Evolutionary conservation across 129 eudicot genomes (phyloP), one percentile per base, ranked within the genome.

Genomic region (Rutidosis leptorrhynchoides): DNA sequence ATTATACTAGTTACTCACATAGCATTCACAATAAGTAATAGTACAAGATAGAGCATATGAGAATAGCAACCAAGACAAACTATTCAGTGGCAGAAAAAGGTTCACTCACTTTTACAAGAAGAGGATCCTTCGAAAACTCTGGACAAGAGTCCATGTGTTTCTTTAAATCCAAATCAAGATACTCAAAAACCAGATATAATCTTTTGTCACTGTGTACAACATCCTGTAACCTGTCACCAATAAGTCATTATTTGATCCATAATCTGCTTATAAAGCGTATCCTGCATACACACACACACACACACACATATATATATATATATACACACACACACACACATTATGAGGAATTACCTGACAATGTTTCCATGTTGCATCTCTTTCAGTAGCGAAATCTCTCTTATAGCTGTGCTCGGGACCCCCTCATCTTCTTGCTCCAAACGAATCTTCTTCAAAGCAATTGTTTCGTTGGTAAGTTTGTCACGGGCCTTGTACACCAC

Each of bases 401-500:
- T 80, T 56, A 88, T 88, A 32, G 98, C 98, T 0, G 95, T 93
- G 84, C 95, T 85, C 3, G 98, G 98, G 24, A 93, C 96, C 25
- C 98, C 98, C 64, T 88, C 98, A 51, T 93, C 96, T 75, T 88
- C 96, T 81, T 93, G 95, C 77, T 93, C 98, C 76, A 93, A 66
- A 37, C 96, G 79, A 59, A 93, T 93, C 78, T 93, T 93, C 81
- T 93, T 93, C 79, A 93, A 74, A 27, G 98, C 98, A 73, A 93
- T 86, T 40, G 95, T 93, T 78, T 93, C 87, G 72, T 93, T 93
- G 15, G 96, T 88, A 66, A 70, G 74, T 25, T 76, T 79, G 72
- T 88, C 95, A 67, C 98, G 96, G 73, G 95, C 96, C 83, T 88
- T 93, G 77, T 88, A 93, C 25, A 93, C 98, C 58, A 93, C 98